A percentile compares a stretch with the other conserved stretches of the same genome.
phyloP scores from a whole-genome alignment of 106 monocot genomes.

The Agapanthus africanus region DNA sequence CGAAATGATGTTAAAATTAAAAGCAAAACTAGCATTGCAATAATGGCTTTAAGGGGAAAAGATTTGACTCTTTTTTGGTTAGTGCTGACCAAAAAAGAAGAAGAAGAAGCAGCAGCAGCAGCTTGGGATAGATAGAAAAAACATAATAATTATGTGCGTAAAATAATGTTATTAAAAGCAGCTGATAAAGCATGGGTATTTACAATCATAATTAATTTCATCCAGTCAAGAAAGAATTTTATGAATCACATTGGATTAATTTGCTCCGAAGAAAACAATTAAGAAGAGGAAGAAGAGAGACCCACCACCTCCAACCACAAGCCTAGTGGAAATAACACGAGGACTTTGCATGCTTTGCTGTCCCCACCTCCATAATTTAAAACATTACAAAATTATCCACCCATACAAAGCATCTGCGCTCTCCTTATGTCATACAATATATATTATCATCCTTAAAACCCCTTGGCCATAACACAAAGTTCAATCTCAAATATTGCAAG shows the following conservation, averaged over 20 bases:
- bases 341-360: constrained; percentile 6
- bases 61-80: not conserved
- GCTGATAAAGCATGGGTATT: not conserved
- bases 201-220: not conserved
- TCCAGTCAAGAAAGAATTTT: not conserved
- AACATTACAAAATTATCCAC: not conserved
- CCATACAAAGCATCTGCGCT: not conserved
- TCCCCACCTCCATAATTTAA: constrained; percentile 9
- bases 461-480: not conserved
- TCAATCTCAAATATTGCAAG: not conserved
- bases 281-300: not conserved
- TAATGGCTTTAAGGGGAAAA: not conserved
- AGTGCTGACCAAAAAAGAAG: too few relatives aligned
- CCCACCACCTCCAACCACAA: constrained; percentile 17
- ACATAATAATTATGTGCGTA: not conserved
- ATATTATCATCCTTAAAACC: constrained; percentile 4
- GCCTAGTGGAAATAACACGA: constrained; percentile 25
- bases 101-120: not conserved
- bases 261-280: not conserved
- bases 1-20: too few relatives aligned
- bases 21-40: too few relatives aligned
- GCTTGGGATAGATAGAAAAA: not conserved
- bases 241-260: not conserved
- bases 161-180: constrained; percentile 2
- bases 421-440: not conserved